Conservation (phyloP, 2,329 filamentous ascomycete species). For the Plectosphaerella sp. region DNA sequence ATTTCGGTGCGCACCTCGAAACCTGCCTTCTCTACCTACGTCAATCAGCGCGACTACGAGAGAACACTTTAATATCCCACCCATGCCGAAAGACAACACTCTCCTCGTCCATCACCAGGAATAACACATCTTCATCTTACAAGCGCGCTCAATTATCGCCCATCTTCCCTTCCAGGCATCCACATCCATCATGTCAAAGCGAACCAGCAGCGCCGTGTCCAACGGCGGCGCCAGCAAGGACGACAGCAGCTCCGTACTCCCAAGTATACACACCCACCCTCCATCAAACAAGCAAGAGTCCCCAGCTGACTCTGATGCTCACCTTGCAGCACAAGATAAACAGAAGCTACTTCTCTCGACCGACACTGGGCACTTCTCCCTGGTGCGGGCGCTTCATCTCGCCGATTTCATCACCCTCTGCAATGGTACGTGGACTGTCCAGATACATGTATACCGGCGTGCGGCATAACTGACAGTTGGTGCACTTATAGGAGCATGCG, state of each 20-base stretch:
- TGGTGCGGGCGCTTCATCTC: slow-evolving; percentile 67
- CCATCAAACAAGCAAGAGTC: neutral
- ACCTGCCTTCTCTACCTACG: neutral
- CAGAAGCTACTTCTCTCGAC: slow-evolving; percentile 69
- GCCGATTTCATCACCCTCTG: slow-evolving; percentile 81
- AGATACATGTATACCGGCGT: neutral
- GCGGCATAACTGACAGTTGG: slow-evolving; percentile 1
- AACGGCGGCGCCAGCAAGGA: slow-evolving; percentile 38
- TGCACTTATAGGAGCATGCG: slow-evolving; percentile 43
- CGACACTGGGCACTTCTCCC: slow-evolving; percentile 69
- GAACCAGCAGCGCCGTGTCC: slow-evolving; percentile 44
- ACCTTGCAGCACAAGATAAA: slow-evolving; percentile 59
- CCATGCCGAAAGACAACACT: no score
- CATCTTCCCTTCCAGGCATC: no score
- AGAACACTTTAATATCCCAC: neutral
- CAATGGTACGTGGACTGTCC: slow-evolving; percentile 51
- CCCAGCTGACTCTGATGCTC: no score
- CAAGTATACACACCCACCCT: slow-evolving; percentile 4
- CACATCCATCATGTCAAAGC: slow-evolving; percentile 54
- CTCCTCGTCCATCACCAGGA: no score
- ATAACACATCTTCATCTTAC: no score
- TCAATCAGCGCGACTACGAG: neutral
- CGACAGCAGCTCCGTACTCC: neutral
- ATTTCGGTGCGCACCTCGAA: neutral
- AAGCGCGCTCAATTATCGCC: no score